Base-by-base conservation (phyloP, 345 rosid species). In the Syzygium oleosum region DNA sequence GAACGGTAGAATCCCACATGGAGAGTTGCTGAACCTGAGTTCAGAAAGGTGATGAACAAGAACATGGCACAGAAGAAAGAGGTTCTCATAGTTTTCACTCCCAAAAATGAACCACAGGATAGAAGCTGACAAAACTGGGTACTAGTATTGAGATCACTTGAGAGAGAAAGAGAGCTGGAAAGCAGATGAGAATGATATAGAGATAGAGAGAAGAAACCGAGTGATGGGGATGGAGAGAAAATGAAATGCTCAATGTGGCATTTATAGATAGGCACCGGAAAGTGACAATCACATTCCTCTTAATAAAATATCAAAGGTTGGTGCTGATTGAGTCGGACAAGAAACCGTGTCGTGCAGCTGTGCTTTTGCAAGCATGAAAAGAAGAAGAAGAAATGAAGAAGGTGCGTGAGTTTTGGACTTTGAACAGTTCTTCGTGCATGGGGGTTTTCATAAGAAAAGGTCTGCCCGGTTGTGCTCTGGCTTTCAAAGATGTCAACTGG, bases 1-100 rank as follows among this genome's bases (percentile, higher is more conserved):
- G 55, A 59, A 15, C 52, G 85, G 46, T 88, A 90, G 86, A 88
- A 90, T 31, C 89, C 90, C 38, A 52, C n/a, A 49, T 59, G 63
- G 9, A 90, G 84, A 16, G 86, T 27, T 34, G 91, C 79, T 68
- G 79, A 68, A 34, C 25, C 46, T 21, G 46, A 68, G 79, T 17
- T 68, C 43, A 65, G 78, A 31, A 65, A 65, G 23, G 78, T 8
- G 78, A 65, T 31, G 78, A 31, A 65, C 78, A 38, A 65, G 78
- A 65, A 65, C 78, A 65, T 29, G 43, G 23, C 29, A 16, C 78
- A 65, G 78, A 65, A 16, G 78, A 65, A 31, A 65, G 5, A 31
- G 78, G 78, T 65, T 34, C 21, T 65, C 78, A 65, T 65, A 65
- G 78, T 9, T 65, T 2, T 59, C 65, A 59, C 25, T 59, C 3